These are phyloP conservation scores for Ziziphus jujuba DNA, from an alignment of 306 rosid genomes.

Conservation along the genomic window DNA sequence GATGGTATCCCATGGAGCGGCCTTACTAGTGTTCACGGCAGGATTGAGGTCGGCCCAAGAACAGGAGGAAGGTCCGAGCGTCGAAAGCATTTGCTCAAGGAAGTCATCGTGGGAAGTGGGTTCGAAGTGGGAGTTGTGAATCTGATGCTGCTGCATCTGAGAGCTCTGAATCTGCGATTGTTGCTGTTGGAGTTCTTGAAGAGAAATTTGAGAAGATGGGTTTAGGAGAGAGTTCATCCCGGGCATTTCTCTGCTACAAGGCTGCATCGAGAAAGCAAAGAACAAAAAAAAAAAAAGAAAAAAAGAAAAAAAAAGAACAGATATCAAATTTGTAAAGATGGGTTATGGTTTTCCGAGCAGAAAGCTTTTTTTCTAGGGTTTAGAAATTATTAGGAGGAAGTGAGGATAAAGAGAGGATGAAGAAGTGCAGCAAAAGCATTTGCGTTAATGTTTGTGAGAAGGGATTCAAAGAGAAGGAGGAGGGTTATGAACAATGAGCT, in stretches of 20 bases:
- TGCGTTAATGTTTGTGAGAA: not conserved
- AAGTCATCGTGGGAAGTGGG: slow-evolving; percentile 78
- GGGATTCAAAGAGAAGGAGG: no score
- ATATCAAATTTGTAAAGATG: not conserved
- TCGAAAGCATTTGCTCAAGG: slow-evolving; percentile 85
- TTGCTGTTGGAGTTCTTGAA: slow-evolving; percentile 50
- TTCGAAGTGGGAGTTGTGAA: slow-evolving; percentile 37
- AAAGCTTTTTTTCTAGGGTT: not conserved
- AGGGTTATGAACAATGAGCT: not conserved
- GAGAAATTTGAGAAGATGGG: slow-evolving; percentile 50
- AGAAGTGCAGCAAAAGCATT: not conserved
- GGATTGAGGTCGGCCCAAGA: slow-evolving; percentile 63
- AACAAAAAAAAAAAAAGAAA: not conserved
- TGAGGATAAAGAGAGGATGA: not conserved
- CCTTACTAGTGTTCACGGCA: slow-evolving; percentile 11
- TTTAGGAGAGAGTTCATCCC: slow-evolving; percentile 56
- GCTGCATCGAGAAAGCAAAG: slow-evolving; percentile 42
- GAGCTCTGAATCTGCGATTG: slow-evolving; percentile 31
- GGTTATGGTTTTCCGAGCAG: not conserved
- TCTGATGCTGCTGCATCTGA: slow-evolving; percentile 35
- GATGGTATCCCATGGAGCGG: slow-evolving; percentile 48
- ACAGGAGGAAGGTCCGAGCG: slow-evolving; percentile 49
- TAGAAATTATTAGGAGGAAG: not conserved
- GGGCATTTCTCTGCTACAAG: slow-evolving; percentile 68
- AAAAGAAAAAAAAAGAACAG: not conserved